A percentile compares a stretch with the other conserved stretches of the same genome.
phyloP scores from a whole-genome alignment of 2,329 filamentous ascomycete species.

The Ramularia endophylla region DNA sequence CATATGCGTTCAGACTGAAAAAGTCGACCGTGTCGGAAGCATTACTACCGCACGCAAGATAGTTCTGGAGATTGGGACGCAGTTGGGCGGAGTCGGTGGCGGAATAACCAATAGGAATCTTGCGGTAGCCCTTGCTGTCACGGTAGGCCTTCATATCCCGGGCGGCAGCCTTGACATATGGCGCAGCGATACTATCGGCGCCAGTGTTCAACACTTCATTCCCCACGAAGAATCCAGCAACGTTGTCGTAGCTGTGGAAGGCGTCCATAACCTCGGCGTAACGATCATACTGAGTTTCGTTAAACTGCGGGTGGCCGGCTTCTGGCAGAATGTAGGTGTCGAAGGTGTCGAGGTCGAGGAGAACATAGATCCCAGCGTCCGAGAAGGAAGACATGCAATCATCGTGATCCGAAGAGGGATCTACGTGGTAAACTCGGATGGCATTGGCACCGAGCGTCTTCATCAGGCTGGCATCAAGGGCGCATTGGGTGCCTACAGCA shows the following conservation, averaged over 20 bases:
- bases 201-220: conserved; percentile 71
- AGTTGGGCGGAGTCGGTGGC: conserved; percentile 74
- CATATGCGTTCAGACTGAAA: conserved; percentile 68
- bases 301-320: conserved; percentile 59
- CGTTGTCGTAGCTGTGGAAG: conserved; percentile 72
- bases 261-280: conserved; percentile 70
- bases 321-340: conserved; percentile 53
- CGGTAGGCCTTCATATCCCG: conserved; percentile 80
- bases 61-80: conserved; percentile 61
- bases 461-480: conserved; percentile 70
- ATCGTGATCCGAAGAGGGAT: conserved; percentile 62
- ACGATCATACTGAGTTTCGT: conserved; percentile 59
- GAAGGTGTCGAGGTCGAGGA: conserved; percentile 77
- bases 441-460: conserved; percentile 73
- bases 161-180: conserved; percentile 75
- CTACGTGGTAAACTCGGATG: conserved; percentile 85
- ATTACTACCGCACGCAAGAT: conserved; percentile 72
- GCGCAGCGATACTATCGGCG: conserved; percentile 58
- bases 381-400: conserved; percentile 77
- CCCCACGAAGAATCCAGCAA: conserved; percentile 78
- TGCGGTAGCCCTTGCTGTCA: conserved; percentile 66
- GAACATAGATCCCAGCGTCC: conserved; percentile 74
- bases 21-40: conserved; percentile 68
- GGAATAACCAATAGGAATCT: conserved; percentile 80
- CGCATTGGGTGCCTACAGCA: conserved; percentile 67